phyloP scores from a whole-genome alignment of 495 filamentous ascomycete species.

The Parmelia sp. region DNA sequence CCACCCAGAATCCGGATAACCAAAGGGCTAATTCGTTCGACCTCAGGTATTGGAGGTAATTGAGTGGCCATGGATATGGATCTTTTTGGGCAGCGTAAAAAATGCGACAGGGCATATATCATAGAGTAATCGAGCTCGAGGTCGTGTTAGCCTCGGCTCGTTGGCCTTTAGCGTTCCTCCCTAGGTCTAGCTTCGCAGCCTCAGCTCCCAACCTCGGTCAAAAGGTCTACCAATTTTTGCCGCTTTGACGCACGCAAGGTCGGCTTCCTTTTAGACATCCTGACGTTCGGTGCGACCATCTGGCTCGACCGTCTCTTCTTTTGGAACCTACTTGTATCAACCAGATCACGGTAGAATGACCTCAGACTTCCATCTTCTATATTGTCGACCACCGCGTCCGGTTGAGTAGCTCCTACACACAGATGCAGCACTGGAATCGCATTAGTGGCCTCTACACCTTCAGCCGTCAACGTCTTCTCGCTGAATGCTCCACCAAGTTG shows the following conservation, averaged over 20 bases:
- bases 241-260: slow-evolving; percentile 19
- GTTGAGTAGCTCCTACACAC: slow-evolving; percentile 7
- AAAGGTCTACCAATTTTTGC: slow-evolving; percentile 21
- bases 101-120: background rate
- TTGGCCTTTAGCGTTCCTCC: slow-evolving; percentile 8
- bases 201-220: slow-evolving; percentile 17
- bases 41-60: slow-evolving; percentile 51
- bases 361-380: background rate
- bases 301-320: background rate
- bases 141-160: slow-evolving; percentile 12
- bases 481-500: slow-evolving; percentile 10
- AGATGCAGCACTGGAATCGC: slow-evolving; percentile 18
- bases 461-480: background rate
- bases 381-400: slow-evolving; percentile 9
- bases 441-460: slow-evolving; percentile 10
- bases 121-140: background rate
- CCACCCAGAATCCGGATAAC: slow-evolving; percentile 72
- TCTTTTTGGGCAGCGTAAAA: background rate
- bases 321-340: background rate
- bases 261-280: slow-evolving; percentile 12
- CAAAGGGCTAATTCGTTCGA: slow-evolving; percentile 57
- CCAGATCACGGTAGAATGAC: slow-evolving; percentile 6
- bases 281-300: background rate
- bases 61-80: slow-evolving; percentile 39
- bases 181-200: background rate